These are phyloP conservation scores for Aureobasidium leucospermi DNA, from an alignment of 2,329 filamentous ascomycete species.

Conservation along the genomic window DNA sequence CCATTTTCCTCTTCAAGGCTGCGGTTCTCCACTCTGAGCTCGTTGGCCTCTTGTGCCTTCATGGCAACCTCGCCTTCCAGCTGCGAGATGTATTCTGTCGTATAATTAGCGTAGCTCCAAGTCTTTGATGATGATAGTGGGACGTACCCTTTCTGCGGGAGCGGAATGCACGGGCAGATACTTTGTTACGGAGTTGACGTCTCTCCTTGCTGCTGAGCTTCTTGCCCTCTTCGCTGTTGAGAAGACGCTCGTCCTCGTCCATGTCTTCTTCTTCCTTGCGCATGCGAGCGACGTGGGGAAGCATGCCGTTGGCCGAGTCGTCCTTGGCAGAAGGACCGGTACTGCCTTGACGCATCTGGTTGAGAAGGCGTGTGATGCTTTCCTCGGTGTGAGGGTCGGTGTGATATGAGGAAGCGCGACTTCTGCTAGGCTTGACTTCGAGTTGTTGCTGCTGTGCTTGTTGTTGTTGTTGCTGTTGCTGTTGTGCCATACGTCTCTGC, in stretches of 20 bases:
- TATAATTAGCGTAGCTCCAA: conserved; percentile 40
- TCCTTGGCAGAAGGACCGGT: conserved; percentile 40
- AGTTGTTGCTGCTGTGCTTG: conserved; percentile 23
- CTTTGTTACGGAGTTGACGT: conserved; percentile 96
- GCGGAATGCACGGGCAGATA: conserved; percentile 93
- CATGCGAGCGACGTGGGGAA: conserved; percentile 62
- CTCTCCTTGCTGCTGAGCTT: conserved; percentile 98
- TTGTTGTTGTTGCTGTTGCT: conserved; percentile 28
- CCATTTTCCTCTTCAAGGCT: conserved; percentile 61
- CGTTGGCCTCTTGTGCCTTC: conserved; percentile 76
- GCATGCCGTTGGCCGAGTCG: conserved; percentile 41
- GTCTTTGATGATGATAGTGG: not conserved
- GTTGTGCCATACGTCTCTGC: conserved; percentile 22
- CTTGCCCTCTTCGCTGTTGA: conserved; percentile 97
- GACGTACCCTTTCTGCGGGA: conserved; percentile 91
- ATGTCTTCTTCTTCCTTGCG: conserved; percentile 98
- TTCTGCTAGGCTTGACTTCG: conserved; percentile 37
- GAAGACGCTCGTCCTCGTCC: conserved; percentile 90
- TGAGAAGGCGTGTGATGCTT: conserved; percentile 85
- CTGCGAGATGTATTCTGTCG: conserved; percentile 89
- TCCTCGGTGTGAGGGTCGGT: conserved; percentile 58
- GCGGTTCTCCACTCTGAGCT: conserved; percentile 73
- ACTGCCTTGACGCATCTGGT: conserved; percentile 79
- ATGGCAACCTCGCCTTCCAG: conserved; percentile 81
- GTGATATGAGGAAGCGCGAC: conserved; percentile 32